Evolutionary conservation across 257 asterid species (phyloP).

Genomic region (Penstemon barbatus): DNA sequence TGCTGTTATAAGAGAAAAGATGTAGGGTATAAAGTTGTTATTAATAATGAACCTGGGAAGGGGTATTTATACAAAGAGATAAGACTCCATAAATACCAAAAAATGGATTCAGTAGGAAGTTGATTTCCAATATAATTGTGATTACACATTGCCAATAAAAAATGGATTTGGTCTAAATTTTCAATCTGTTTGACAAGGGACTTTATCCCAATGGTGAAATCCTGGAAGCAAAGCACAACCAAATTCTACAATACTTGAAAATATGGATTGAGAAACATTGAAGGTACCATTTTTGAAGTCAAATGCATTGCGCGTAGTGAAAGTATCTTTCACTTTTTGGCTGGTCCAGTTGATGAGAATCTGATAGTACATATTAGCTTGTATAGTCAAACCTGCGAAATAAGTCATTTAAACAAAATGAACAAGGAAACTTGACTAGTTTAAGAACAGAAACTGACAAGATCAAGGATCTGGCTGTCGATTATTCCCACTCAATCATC

Average conservation of each 20-base stretch:
- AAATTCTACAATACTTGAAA: slow-evolving; percentile 8
- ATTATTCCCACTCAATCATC: slow-evolving; percentile 5
- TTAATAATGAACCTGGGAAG: no score
- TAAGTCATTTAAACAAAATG: slow-evolving; percentile 8
- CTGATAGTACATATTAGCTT: slow-evolving; percentile 83
- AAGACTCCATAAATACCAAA: no score
- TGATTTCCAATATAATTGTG: no score
- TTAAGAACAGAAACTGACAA: slow-evolving; percentile 10
- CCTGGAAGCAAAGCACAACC: background rate
- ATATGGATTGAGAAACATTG: slow-evolving; percentile 7
- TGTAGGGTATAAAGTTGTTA: no score
- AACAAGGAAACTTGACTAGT: background rate
- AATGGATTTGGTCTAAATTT: no score
- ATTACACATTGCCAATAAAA: no score
- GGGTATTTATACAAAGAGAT: no score
- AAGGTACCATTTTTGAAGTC: slow-evolving; percentile 79
- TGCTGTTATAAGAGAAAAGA: no score
- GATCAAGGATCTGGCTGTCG: background rate
- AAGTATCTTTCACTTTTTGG: slow-evolving; percentile 91
- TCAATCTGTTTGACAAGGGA: no score
- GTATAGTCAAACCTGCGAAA: slow-evolving; percentile 82
- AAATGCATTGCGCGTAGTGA: slow-evolving; percentile 75
- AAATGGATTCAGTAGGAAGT: no score
- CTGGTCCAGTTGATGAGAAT: slow-evolving; percentile 90
- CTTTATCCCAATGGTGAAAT: no score